Base-by-base conservation (phyloP, 805 yeast genomes). In the Barnettozyma populi region DNA sequence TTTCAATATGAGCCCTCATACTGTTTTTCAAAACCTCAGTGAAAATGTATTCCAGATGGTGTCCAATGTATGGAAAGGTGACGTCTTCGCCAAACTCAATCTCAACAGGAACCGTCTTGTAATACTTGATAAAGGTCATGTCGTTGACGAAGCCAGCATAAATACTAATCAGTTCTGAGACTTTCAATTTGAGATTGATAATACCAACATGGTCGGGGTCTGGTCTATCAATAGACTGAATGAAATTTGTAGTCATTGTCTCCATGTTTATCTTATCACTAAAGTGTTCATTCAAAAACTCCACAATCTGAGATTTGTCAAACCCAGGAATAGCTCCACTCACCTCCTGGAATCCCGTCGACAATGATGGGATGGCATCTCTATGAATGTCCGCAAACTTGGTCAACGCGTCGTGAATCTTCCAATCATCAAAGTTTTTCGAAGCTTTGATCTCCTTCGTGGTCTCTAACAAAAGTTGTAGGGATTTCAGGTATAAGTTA, bases 1-100 rank as follows among this genome's bases (percentile, higher is more conserved):
- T 79, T 62, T 92, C 98, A 45, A 92, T 84, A 46, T 86, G 90
- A 0, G 99, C 96, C 46, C 97, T 70, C 52, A 85, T 82, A 6
- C 96, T 78, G 65, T 92, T 92, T 66, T 92, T 92, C 56, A 92
- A 73, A 19, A 92, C 68, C 67, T 92, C 99, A 20, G 87, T 87
- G 48, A 90, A 71, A 43, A 92, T 80, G 61, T 94, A 92, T 62
- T 92, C 97, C 45, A 94, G 65, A 62, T 90, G 96, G 40, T 84
- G 82, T 19, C 94, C 88, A 39, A 92, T 84, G 63, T 89, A 92
- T 0, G 97, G 92, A 61, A 90, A 80, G 21, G 69, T 67, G 14
- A 86, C 70, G 21, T 79, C 76, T 31, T 68, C 69, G n/a, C 81
- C 79, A 46, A 67, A 67, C 41, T 84, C 82, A 24, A 90, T 74